These are phyloP conservation scores for Sechiopsis laciniata DNA, from an alignment of 306 rosid genomes.

Conservation along the genomic window DNA sequence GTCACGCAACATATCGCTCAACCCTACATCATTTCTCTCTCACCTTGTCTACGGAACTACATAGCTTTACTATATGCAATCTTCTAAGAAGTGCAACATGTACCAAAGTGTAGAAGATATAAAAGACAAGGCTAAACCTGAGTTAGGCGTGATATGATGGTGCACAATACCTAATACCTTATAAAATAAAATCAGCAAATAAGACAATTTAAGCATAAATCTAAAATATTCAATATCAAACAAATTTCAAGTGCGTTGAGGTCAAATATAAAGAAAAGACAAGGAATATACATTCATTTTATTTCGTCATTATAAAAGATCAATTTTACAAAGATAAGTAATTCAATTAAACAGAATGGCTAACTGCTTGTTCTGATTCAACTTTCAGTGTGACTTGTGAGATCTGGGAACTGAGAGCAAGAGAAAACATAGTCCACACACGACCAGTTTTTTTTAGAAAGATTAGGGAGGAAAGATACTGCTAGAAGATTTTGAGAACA, in stretches of 20 bases:
- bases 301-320: neutral
- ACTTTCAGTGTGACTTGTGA: too few species aligned
- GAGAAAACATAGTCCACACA: neutral
- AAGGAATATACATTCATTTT: neutral
- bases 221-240: neutral
- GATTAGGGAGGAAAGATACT: neutral
- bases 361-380: neutral
- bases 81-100: neutral
- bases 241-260: neutral
- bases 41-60: neutral
- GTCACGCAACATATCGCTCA: too few species aligned
- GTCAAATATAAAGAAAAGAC: neutral
- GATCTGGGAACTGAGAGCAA: too few species aligned
- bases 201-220: neutral
- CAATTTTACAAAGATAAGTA: neutral
- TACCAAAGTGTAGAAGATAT: neutral
- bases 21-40: too few species aligned
- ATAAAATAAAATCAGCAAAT: conserved; percentile 2
- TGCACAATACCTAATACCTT: neutral
- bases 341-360: neutral
- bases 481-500: neutral
- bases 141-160: neutral
- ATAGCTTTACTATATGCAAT: neutral
- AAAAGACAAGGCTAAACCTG: neutral
- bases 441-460: neutral